Conservation (phyloP, 176 grass and related monocot genomes). For the Tuctoria greenei region DNA sequence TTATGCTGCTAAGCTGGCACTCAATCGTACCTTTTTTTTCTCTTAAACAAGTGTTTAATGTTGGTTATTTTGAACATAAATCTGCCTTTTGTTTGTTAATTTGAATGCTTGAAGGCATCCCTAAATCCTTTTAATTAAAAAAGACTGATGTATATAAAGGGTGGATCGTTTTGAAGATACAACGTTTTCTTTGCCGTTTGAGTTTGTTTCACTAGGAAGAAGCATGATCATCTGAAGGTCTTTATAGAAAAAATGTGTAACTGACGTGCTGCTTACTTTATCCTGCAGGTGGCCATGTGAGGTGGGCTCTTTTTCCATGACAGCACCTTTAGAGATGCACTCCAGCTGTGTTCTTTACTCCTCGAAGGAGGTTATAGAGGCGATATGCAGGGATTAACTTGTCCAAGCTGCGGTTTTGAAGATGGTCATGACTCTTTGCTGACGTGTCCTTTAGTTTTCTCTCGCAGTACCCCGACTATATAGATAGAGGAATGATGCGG, state of each 20-base stretch:
- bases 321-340: not conserved
- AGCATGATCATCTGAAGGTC: not conserved
- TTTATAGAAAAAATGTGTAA: not conserved
- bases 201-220: not conserved
- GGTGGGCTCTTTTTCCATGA: slow-evolving; percentile 8
- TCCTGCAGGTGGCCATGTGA: slow-evolving; percentile 37
- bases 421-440: slow-evolving; percentile 17
- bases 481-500: not conserved
- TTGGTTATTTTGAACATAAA: not conserved
- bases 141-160: slow-evolving; percentile 7
- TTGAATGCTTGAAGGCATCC: not conserved
- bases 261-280: not conserved
- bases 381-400: not conserved
- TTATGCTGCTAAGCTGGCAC: not conserved
- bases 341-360: not conserved
- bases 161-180: not conserved
- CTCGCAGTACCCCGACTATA: too few relatives aligned
- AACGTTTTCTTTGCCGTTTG: not conserved
- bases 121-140: not conserved
- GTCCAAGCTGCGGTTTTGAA: slow-evolving; percentile 15
- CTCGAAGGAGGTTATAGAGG: not conserved
- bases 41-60: not conserved
- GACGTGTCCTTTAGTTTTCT: not conserved
- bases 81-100: not conserved
- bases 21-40: not conserved